Evolutionary conservation across 2,329 filamentous ascomycete genomes (phyloP).

Genomic region (Penicillium sp.): DNA sequence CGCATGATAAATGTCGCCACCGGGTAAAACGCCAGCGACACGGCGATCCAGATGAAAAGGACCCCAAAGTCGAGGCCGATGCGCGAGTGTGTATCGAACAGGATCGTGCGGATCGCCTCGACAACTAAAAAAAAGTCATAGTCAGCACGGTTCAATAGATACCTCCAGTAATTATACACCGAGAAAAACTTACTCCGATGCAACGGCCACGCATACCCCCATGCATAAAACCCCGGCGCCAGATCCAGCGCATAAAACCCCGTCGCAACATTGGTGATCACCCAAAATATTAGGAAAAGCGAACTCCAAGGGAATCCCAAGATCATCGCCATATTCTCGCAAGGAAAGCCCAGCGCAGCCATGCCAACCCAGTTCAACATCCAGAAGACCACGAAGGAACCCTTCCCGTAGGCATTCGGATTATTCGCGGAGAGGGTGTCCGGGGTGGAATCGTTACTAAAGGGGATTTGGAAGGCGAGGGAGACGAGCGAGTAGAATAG

Average conservation of each 20-base stretch:
- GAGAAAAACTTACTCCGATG: constrained; percentile 55
- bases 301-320: constrained; percentile 65
- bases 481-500: constrained; percentile 67
- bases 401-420: constrained; percentile 60
- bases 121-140: constrained; percentile 55
- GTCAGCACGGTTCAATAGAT: background rate
- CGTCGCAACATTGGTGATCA: constrained; percentile 67
- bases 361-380: constrained; percentile 68
- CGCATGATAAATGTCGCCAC: constrained; percentile 36
- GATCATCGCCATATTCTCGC: constrained; percentile 68
- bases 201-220: constrained; percentile 68
- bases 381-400: constrained; percentile 66
- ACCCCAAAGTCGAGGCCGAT: constrained; percentile 66
- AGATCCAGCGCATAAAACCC: constrained; percentile 64
- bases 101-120: constrained; percentile 61
- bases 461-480: constrained; percentile 66
- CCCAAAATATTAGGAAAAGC: constrained; percentile 69
- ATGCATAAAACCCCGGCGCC: constrained; percentile 62
- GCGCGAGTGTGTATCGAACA: constrained; percentile 63
- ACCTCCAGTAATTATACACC: background rate
- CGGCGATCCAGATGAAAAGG: constrained; percentile 59
- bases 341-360: constrained; percentile 65
- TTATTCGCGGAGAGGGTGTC: constrained; percentile 52
- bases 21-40: constrained; percentile 33
- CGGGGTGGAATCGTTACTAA: constrained; percentile 54